A percentile compares a stretch with the other conserved stretches of the same genome.
These are phyloP conservation scores for Isoetes taiwanensis DNA, from an alignment of 75 land plant species.

Conservation along the genomic window DNA sequence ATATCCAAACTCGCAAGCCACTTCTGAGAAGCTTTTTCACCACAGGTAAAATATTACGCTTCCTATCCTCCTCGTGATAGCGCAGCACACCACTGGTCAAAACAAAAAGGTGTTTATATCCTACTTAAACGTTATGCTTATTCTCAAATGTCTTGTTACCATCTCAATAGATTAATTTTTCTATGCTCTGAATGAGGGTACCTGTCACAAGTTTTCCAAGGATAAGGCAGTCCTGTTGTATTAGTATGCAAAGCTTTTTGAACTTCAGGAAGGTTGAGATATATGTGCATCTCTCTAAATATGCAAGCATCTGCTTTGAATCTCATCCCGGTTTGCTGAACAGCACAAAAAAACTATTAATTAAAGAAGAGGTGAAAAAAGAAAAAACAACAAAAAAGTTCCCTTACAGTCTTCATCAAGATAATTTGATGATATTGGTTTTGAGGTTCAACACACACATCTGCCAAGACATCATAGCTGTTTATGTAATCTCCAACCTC, in stretches of 20 bases:
- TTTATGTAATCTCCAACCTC: neutral
- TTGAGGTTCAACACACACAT: too few species aligned
- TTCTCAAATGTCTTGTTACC: neutral
- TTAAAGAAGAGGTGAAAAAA: too few species aligned
- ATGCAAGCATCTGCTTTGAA: neutral
- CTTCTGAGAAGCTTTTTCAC: neutral
- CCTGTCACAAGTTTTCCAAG: constrained; percentile 5
- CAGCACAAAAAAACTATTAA: too few species aligned
- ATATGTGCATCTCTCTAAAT: neutral
- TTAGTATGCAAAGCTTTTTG: constrained; percentile 1
- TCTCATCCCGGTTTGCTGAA: too few species aligned
- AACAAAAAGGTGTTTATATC: too few species aligned
- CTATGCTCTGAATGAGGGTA: neutral
- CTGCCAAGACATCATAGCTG: neutral
- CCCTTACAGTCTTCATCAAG: too few species aligned
- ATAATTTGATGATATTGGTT: too few species aligned
- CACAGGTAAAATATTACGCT: neutral
- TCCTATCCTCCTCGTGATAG: too few species aligned
- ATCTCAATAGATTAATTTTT: neutral
- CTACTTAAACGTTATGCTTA: neutral
- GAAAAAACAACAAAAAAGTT: too few species aligned
- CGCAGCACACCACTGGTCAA: too few species aligned
- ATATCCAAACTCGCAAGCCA: neutral
- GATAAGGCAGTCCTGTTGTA: constrained; percentile 1
- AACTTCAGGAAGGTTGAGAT: constrained; percentile 6